Evolutionary conservation across 2,329 filamentous ascomycete species (phyloP).

Genomic region (Elsinoe batatas): DNA sequence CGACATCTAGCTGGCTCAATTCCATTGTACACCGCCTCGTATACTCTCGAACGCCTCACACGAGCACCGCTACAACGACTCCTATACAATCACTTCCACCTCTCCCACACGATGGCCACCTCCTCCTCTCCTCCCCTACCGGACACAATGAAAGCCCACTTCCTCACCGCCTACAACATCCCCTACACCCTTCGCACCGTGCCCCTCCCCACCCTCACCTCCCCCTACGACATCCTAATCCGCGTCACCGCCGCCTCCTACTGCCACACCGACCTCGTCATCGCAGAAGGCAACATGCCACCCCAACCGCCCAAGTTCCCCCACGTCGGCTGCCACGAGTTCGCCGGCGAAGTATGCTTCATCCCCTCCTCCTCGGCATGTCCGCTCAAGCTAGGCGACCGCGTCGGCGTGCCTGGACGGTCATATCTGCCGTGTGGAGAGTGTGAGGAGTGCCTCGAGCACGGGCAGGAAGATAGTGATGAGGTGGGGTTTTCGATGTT

Average conservation of each 20-base stretch:
- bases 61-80: too few species aligned
- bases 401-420: conserved; percentile 35
- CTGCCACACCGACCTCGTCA: conserved; percentile 36
- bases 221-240: conserved; percentile 36
- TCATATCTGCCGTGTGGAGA: conserved; percentile 33
- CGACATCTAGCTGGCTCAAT: too few species aligned
- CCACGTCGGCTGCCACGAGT: conserved; percentile 38
- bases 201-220: conserved; percentile 25
- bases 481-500: conserved; percentile 33
- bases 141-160: conserved; percentile 32
- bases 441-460: conserved; percentile 33
- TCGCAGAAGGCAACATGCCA: conserved; percentile 29
- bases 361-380: conserved; percentile 20
- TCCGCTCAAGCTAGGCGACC: conserved; percentile 23
- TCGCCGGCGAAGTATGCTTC: conserved; percentile 36
- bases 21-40: too few species aligned
- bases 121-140: conserved; percentile 14
- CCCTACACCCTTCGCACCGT: conserved; percentile 32
- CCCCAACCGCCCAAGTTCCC: conserved; percentile 31
- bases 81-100: background rate
- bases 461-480: conserved; percentile 26
- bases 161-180: conserved; percentile 33
- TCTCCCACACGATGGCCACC: background rate
- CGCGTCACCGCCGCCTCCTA: conserved; percentile 40
- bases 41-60: too few species aligned